Evolutionary conservation across 192 early-diverging fungal species (phyloP).

Genomic region (Thoreauomyces humboldtii): DNA sequence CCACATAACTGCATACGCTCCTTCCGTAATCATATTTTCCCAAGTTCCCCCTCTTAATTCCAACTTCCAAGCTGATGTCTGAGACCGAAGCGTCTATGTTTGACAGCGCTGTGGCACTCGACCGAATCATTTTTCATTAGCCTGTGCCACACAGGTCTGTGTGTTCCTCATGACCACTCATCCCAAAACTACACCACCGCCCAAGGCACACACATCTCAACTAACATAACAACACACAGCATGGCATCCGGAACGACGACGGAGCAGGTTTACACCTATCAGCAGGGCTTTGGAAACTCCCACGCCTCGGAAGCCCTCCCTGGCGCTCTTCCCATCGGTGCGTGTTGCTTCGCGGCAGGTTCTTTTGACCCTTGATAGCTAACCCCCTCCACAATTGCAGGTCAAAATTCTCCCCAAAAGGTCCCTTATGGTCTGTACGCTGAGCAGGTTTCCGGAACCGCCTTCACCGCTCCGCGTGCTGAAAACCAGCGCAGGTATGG

Average conservation of each 20-base stretch:
- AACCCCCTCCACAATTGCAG: constrained; percentile 28
- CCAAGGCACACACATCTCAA: no score
- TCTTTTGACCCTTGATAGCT: background rate
- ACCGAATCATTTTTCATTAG: no score
- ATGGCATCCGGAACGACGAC: background rate
- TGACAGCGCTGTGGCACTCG: no score
- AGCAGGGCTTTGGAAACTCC: constrained; percentile 85
- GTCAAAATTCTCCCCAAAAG: constrained; percentile 89
- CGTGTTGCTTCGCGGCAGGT: background rate
- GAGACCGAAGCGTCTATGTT: no score
- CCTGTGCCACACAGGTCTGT: no score
- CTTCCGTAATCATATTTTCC: no score
- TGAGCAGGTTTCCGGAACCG: constrained; percentile 87
- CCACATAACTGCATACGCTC: no score
- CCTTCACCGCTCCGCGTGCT: constrained; percentile 78
- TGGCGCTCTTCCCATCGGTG: constrained; percentile 79
- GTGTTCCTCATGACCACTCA: no score
- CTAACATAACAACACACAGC: background rate
- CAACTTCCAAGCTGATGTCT: no score
- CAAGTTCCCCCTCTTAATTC: no score
- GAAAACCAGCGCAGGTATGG: constrained; percentile 74
- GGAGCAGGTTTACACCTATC: constrained; percentile 52
- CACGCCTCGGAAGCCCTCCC: constrained; percentile 78
- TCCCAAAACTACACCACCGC: no score
- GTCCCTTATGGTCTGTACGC: constrained; percentile 89